Conservation (phyloP, 345 rosid genomes). For the rapeseed (Brassica napus) region DNA sequence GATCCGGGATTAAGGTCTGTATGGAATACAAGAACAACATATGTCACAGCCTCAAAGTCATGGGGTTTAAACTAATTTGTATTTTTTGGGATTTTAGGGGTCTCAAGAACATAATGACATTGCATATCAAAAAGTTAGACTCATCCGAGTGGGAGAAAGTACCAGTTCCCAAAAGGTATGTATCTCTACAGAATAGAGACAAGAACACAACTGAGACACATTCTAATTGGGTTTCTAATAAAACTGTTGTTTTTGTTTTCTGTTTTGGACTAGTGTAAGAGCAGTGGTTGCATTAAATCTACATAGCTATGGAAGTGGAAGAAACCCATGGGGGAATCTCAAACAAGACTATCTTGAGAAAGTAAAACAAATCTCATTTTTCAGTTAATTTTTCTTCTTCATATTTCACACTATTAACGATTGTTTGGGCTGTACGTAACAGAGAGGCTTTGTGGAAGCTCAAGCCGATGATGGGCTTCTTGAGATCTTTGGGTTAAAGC, state of each 20-base stretch:
- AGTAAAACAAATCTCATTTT: constrained; percentile 43
- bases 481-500: constrained; percentile 94
- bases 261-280: constrained; percentile 59
- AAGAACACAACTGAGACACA: neutral
- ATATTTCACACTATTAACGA: neutral
- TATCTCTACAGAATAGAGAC: constrained; percentile 22
- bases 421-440: constrained; percentile 33
- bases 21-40: constrained; percentile 27
- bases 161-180: constrained; percentile 92
- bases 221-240: neutral
- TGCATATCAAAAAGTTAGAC: constrained; percentile 73
- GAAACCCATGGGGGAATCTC: constrained; percentile 93
- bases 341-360: constrained; percentile 83
- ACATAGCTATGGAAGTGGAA: constrained; percentile 90
- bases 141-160: constrained; percentile 89
- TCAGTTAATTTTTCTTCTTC: neutral
- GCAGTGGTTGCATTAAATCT: constrained; percentile 92
- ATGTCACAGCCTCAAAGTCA: neutral
- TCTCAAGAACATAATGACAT: constrained; percentile 78
- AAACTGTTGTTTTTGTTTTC: constrained; percentile 3
- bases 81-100: constrained; percentile 52
- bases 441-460: constrained; percentile 96
- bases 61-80: constrained; percentile 8
- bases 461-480: constrained; percentile 91
- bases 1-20: constrained; percentile 82